Base-by-base conservation (phyloP, 306 rosid genomes). In the Trifolium repens region DNA sequence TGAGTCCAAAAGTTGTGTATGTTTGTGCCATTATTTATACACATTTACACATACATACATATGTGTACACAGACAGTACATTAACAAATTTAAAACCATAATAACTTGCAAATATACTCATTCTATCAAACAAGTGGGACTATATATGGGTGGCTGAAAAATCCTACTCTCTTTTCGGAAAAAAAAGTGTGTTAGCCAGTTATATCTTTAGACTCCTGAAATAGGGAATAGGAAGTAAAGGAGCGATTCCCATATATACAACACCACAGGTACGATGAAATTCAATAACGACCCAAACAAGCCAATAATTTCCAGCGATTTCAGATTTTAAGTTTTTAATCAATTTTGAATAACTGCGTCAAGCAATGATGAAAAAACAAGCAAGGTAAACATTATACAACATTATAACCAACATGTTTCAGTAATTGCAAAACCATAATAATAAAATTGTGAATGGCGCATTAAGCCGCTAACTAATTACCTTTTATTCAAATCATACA, bases 251-350 rank as follows among this genome's bases (percentile, higher is more conserved):
- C 35, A 32, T 32, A 32, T 32, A 32, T 32, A 32, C 35, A 32
- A 32, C 35, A 11, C 37, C 40, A 60, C 27, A 53, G 19, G 40
- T 27, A 37, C 7, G 14, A 7, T 15, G 7, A 74, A 67, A 71
- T 34, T 17, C 72, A 73, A 66, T 37, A 49, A 44, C 58, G 22
- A 57, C 35, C 27, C 44, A 46, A 66, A 72, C 53, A 67, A 30
- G 44, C 44, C 35, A 43, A 66, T 55, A 44, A 32, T 12, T 26
- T 50, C 34, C 40, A 2, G 2, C 35, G 4, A 32, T 32, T 32
- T 32, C 35, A 50, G 26, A 44, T 24, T 73, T 73, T 3, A 7
- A 66, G 53, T 22, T 37, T 73, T 46, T 54, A 47, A 30, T 46
- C n/a, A 66, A 55, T 32, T 32, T 5, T 32, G 35, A 32, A 32